Percentiles rank a stretch among this genome's conserved stretches.
phyloP scores from a whole-genome alignment of 108 stramenopile genomes.

The Discostella stelligeroides region DNA sequence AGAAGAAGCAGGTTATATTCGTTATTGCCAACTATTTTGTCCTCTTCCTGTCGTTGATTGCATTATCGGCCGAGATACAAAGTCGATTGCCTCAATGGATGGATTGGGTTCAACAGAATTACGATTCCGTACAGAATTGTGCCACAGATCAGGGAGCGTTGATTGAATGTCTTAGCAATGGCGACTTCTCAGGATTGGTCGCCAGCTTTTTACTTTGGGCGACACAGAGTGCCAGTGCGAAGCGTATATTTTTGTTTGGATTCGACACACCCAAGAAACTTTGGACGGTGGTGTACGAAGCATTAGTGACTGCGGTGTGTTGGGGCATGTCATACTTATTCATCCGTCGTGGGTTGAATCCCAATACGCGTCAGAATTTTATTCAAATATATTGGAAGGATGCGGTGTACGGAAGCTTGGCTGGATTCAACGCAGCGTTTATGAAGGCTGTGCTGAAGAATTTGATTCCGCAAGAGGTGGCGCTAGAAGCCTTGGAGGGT shows the following conservation, averaged over 20 bases:
- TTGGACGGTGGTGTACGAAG: constrained; percentile 88
- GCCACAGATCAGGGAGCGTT: constrained; percentile 77
- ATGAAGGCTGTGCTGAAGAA: constrained; percentile 90
- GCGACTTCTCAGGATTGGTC: constrained; percentile 81
- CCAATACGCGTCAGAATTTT: constrained; percentile 76
- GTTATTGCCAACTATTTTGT: constrained; percentile 80
- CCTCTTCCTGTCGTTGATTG: constrained; percentile 78
- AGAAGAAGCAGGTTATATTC: constrained; percentile 83
- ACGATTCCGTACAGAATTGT: constrained; percentile 82
- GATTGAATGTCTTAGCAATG: constrained; percentile 74
- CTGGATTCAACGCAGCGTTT: constrained; percentile 90
- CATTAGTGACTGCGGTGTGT: constrained; percentile 76
- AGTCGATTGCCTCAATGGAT: constrained; percentile 78
- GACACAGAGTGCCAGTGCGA: constrained; percentile 72
- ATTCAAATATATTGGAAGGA: constrained; percentile 90
- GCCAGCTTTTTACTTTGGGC: constrained; percentile 79
- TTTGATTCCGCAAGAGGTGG: constrained; percentile 77
- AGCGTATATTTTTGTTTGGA: constrained; percentile 84
- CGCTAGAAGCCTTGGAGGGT: constrained; percentile 42
- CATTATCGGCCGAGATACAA: constrained; percentile 85
- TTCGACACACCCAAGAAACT: constrained; percentile 80
- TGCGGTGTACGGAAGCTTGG: constrained; percentile 88
- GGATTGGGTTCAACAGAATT: constrained; percentile 62
- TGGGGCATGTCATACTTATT: constrained; percentile 86
- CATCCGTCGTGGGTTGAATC: constrained; percentile 86